Base-by-base conservation (phyloP, 768 basidiomycete genomes). In the Mycena alexandri region DNA sequence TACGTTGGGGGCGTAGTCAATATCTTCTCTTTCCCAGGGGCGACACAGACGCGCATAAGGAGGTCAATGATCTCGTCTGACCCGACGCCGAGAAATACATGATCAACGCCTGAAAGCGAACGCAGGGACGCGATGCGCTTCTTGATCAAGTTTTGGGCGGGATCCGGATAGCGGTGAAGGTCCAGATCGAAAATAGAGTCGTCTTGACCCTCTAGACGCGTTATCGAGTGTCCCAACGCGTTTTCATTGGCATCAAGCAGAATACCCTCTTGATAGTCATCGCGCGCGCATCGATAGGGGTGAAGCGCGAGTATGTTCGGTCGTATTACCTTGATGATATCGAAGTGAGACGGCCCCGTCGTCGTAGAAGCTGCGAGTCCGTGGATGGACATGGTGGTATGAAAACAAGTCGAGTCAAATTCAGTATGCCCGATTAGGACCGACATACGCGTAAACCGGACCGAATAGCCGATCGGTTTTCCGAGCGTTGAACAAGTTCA, bases 161-260 rank as follows among this genome's bases (percentile, higher is more conserved):
- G 98, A 67, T 95, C 94, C 1, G 98, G 98, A 83, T 99, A 99
- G 60, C 98, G 88, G 78, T 99, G 90, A 42, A 98, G 85, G 61
- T 89, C 82, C 24, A 89, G 81, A 16, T 81, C 74, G 16, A 77
- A 83, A 46, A 22, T 81, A 81, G 80, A 73, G 12, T 74, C 74
- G n/a, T 63, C 41, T 33, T 43, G 61, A 68, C 42, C n/a, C 36
- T 74, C 69, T 17, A 80, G 50, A n/a, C 75, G 70, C 25, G 84
- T 80, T 42, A 98, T 91, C 2, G 93, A 90, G 75, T 94, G 93
- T 0, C 98, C 97, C 41, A 96, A 85, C 0, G 97, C 88, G 76
- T 99, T 99, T 82, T 99, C 98, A 79, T 99, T 99, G 16, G 98
- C 98, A 72, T 99, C 98, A 22, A 99, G 88, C 29, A 99, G 88